A percentile compares a stretch with the other conserved stretches of the same genome.
Evolutionary conservation across 1,284 basidiomycete species (phyloP).

Genomic region (Anthracocystis walkeri): DNA sequence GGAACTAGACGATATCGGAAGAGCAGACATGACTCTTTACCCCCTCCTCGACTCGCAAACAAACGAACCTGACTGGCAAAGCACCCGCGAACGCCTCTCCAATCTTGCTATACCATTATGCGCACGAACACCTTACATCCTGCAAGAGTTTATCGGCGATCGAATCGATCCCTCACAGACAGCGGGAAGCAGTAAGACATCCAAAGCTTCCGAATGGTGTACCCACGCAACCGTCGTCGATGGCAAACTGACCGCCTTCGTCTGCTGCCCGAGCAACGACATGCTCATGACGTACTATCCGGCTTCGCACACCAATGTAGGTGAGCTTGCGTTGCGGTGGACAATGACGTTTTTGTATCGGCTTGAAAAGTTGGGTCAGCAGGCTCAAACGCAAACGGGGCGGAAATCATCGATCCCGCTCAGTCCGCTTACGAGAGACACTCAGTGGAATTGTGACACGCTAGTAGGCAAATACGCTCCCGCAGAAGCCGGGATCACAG

Average conservation of each 20-base stretch:
- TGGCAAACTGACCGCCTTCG: slow-evolving; percentile 71
- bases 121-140: slow-evolving; percentile 57
- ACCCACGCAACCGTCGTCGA: slow-evolving; percentile 71
- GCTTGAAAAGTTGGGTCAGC: slow-evolving; percentile 41
- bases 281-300: slow-evolving; percentile 72
- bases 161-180: slow-evolving; percentile 39
- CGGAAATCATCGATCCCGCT: background rate
- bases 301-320: slow-evolving; percentile 64
- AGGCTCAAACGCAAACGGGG: too few relatives aligned
- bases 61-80: slow-evolving; percentile 39
- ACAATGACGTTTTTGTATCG: slow-evolving; percentile 68
- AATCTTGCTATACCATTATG: slow-evolving; percentile 55
- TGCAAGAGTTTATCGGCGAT: slow-evolving; percentile 67
- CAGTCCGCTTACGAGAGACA: background rate
- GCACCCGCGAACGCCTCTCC: slow-evolving; percentile 38
- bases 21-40: slow-evolving; percentile 71
- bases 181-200: background rate
- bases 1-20: slow-evolving; percentile 70
- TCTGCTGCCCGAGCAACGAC: slow-evolving; percentile 71
- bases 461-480: slow-evolving; percentile 35
- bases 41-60: slow-evolving; percentile 55
- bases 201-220: slow-evolving; percentile 69
- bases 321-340: slow-evolving; percentile 69
- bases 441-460: slow-evolving; percentile 29
- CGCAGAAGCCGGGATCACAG: slow-evolving; percentile 61